A percentile compares a stretch with the other conserved stretches of the same genome.
Evolutionary conservation across 495 filamentous ascomycete genomes (phyloP).

Genomic region (Tirmania nivea): DNA sequence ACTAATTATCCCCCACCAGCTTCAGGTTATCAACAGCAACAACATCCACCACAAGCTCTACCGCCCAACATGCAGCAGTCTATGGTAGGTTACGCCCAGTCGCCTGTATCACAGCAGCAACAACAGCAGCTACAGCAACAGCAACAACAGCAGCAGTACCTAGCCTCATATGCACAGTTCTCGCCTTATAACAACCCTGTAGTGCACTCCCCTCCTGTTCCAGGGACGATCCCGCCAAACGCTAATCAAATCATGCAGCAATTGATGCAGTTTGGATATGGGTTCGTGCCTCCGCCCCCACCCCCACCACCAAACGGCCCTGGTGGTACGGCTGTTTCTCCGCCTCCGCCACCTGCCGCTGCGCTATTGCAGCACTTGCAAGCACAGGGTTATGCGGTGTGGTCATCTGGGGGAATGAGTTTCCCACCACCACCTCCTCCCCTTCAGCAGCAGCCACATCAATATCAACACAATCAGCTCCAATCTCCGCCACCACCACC

Average conservation of each 20-base stretch:
- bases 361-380: neutral
- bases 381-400: neutral
- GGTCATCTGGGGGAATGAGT: neutral
- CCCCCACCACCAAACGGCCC: neutral
- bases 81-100: neutral
- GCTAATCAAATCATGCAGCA: neutral
- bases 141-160: neutral
- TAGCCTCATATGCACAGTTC: neutral
- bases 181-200: neutral
- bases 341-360: neutral
- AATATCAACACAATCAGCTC: constrained; percentile 1
- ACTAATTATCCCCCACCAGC: neutral
- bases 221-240: neutral
- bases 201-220: neutral
- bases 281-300: neutral
- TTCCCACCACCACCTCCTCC: neutral
- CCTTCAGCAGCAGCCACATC: neutral
- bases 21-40: neutral
- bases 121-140: neutral
- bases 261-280: neutral
- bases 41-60: neutral
- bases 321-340: neutral
- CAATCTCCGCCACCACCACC: neutral
- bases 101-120: neutral
- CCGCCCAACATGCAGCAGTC: neutral